phyloP scores from a whole-genome alignment of 352 stramenopile genomes.

The Pythium monospermum region DNA sequence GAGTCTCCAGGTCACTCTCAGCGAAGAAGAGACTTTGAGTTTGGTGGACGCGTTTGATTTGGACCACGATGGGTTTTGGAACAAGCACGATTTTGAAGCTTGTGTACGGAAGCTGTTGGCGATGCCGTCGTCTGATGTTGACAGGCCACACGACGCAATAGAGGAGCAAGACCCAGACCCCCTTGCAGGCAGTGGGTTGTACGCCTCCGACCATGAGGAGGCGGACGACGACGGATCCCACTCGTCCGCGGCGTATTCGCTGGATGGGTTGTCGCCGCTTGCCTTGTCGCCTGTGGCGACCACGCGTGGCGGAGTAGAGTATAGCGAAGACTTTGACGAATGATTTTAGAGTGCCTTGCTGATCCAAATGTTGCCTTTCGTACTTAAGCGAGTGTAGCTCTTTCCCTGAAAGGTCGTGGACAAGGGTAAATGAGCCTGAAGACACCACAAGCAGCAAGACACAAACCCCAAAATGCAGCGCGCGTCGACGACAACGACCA shows the following conservation, averaged over 20 bases:
- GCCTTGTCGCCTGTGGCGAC: slow-evolving; percentile 12
- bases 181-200: too few species aligned
- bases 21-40: slow-evolving; percentile 30
- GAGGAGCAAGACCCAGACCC: too few species aligned
- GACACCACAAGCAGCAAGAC: too few species aligned
- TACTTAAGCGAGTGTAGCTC: neutral
- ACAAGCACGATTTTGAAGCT: slow-evolving; percentile 35
- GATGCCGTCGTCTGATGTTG: neutral
- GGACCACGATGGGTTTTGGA: slow-evolving; percentile 52
- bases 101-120: slow-evolving; percentile 41
- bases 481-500: neutral
- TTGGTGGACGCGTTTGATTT: slow-evolving; percentile 55
- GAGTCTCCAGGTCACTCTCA: slow-evolving; percentile 34
- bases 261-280: slow-evolving; percentile 14
- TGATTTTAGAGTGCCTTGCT: neutral
- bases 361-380: neutral
- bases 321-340: slow-evolving; percentile 63
- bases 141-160: neutral
- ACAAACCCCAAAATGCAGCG: neutral
- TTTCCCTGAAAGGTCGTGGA: slow-evolving; percentile 13
- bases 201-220: too few species aligned
- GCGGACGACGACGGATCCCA: neutral
- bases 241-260: slow-evolving; percentile 7
- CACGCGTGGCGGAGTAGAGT: slow-evolving; percentile 26
- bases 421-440: too few species aligned